Conservation (phyloP, 106 monocot genomes). For the Acanthochlamys bracteata region DNA sequence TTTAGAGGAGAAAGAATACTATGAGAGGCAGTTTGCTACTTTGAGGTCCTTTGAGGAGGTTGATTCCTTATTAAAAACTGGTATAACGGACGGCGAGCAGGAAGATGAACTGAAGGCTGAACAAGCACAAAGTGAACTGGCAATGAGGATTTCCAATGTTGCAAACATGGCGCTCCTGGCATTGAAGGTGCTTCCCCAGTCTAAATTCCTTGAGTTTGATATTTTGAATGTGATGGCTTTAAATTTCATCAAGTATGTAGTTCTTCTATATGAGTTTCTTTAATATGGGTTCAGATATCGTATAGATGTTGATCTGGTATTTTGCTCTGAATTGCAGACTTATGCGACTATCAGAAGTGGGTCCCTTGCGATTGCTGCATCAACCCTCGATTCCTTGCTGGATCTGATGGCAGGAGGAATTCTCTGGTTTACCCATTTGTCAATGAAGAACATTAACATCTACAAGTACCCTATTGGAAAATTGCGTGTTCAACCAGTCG, state of each 20-base stretch:
- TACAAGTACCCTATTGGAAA: constrained; percentile 95
- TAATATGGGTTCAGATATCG: background rate
- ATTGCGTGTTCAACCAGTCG: constrained; percentile 84
- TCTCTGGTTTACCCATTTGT: constrained; percentile 86
- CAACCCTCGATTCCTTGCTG: constrained; percentile 87
- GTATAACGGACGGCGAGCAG: constrained; percentile 3
- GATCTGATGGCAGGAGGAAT: constrained; percentile 95
- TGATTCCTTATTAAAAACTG: constrained; percentile 27
- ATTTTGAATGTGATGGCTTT: background rate
- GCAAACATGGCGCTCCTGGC: constrained; percentile 64
- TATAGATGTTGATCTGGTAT: background rate
- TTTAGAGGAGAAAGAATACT: constrained; percentile 80
- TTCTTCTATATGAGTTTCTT: background rate
- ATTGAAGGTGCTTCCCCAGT: constrained; percentile 50
- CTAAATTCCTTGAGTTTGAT: background rate
- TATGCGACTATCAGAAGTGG: constrained; percentile 82
- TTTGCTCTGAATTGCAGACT: constrained; percentile 26
- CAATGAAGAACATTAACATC: constrained; percentile 82
- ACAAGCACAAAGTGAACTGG: constrained; percentile 51
- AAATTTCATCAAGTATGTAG: too few species aligned
- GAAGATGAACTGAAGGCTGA: constrained; percentile 28
- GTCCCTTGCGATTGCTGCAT: constrained; percentile 89
- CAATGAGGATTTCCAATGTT: constrained; percentile 87
- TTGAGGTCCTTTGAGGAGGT: constrained; percentile 80
- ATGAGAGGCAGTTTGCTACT: constrained; percentile 80